phyloP scores from a whole-genome alignment of 2,329 filamentous ascomycete species.

The Talaromyces atroroseus region DNA sequence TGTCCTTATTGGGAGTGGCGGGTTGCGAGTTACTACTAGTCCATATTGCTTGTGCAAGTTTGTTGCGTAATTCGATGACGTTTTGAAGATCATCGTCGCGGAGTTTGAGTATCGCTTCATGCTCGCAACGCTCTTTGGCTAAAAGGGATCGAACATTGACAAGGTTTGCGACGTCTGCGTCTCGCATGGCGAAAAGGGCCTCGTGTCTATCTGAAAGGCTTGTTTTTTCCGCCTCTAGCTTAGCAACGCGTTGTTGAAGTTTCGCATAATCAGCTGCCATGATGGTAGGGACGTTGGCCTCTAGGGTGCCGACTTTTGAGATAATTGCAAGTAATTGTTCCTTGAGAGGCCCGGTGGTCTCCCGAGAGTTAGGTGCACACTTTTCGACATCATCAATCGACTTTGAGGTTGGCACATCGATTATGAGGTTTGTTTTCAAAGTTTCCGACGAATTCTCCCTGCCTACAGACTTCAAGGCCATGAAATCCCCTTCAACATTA shows the following conservation, averaged over 20 bases:
- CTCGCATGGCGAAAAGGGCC: slow-evolving; percentile 37
- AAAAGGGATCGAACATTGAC: slow-evolving; percentile 38
- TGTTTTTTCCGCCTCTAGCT: slow-evolving; percentile 34
- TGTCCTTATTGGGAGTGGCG: neutral
- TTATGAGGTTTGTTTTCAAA: neutral
- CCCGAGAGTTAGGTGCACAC: neutral
- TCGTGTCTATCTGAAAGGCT: slow-evolving; percentile 29
- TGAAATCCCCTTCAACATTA: neutral
- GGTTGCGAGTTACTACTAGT: slow-evolving; percentile 21
- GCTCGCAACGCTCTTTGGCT: slow-evolving; percentile 34
- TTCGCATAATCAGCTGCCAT: slow-evolving; percentile 28
- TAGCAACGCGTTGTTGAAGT: slow-evolving; percentile 26
- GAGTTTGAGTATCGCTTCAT: slow-evolving; percentile 35
- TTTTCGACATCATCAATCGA: neutral
- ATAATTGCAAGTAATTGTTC: neutral
- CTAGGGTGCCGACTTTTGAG: neutral
- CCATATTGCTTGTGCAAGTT: slow-evolving; percentile 37
- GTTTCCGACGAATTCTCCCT: neutral
- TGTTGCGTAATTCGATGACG: slow-evolving; percentile 33
- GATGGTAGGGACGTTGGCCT: neutral
- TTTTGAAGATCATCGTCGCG: slow-evolving; percentile 40
- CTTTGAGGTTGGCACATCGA: neutral
- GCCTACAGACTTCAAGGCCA: neutral
- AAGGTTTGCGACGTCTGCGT: slow-evolving; percentile 41
- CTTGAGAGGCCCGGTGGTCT: neutral